These are phyloP conservation scores for Cutaneotrichosporon sp. DNA, from an alignment of 1,284 basidiomycete genomes.

Conservation along the genomic window DNA sequence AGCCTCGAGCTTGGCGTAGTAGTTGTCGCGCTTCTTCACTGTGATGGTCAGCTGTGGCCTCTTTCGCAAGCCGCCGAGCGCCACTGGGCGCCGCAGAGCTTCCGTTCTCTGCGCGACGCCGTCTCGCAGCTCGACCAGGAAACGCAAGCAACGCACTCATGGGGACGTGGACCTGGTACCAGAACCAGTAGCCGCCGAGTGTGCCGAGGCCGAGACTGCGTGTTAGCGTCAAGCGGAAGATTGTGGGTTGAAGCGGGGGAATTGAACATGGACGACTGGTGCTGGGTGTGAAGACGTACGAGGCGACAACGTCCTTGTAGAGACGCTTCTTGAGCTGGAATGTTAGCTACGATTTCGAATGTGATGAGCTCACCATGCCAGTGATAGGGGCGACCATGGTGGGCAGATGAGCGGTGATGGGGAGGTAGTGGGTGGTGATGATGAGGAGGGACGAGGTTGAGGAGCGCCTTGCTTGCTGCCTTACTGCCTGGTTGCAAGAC, in stretches of 20 bases:
- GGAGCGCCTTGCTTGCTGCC: too few relatives aligned
- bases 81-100: too few relatives aligned
- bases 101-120: not conserved
- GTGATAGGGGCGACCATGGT: conserved; percentile 18
- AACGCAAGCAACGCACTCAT: conserved; percentile 14
- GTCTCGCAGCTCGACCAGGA: not conserved
- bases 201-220: conserved; percentile 16
- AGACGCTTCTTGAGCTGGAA: conserved; percentile 14
- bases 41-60: conserved; percentile 4
- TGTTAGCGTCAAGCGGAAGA: too few relatives aligned
- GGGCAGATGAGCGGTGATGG: conserved; percentile 11
- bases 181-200: conserved; percentile 18
- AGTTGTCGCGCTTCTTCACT: conserved; percentile 23
- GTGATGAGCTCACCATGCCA: conserved; percentile 16
- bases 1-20: conserved; percentile 22
- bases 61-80: too few relatives aligned
- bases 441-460: not conserved
- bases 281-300: conserved; percentile 3
- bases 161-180: conserved; percentile 19
- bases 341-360: not conserved
- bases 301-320: conserved; percentile 11
- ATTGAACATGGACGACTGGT: too few relatives aligned
- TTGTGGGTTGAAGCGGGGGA: too few relatives aligned
- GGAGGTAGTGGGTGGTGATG: conserved; percentile 1
- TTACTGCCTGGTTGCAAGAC: not conserved